These are phyloP conservation scores for Geosmithia putterillii DNA, from an alignment of 2,329 filamentous ascomycete species.

Conservation along the genomic window DNA sequence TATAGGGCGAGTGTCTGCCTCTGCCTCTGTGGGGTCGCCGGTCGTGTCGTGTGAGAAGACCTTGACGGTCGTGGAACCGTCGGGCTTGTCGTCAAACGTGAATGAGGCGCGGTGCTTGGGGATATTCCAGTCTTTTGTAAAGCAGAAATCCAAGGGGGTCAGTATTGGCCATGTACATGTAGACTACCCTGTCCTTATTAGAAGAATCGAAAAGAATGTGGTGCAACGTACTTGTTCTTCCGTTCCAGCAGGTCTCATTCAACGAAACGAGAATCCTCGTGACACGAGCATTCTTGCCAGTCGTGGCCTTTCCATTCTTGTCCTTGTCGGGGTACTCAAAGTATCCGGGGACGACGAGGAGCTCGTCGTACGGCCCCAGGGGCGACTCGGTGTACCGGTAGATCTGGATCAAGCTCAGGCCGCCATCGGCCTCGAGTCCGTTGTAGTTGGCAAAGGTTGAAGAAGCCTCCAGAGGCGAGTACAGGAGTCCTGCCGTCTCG, in stretches of 20 bases:
- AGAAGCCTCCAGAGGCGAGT: constrained; percentile 31
- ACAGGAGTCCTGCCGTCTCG: constrained; percentile 19
- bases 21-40: constrained; percentile 11
- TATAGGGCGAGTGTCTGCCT: constrained; percentile 16
- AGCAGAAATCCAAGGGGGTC: not conserved
- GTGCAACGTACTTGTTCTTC: constrained; percentile 31
- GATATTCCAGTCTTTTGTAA: constrained; percentile 35
- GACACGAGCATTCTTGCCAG: constrained; percentile 25
- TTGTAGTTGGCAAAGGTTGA: constrained; percentile 20
- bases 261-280: constrained; percentile 44
- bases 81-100: constrained; percentile 18
- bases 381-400: constrained; percentile 37
- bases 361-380: constrained; percentile 41
- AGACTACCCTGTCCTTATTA: not conserved
- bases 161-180: too few species aligned
- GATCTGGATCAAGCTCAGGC: constrained; percentile 35
- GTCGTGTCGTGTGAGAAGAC: constrained; percentile 24
- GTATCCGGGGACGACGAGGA: constrained; percentile 32
- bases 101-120: constrained; percentile 43
- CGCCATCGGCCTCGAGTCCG: constrained; percentile 23
- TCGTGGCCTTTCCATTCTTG: constrained; percentile 5
- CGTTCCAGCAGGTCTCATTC: constrained; percentile 38
- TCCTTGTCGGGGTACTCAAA: constrained; percentile 18
- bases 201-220: too few species aligned
- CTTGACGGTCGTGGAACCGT: constrained; percentile 18